A percentile compares a stretch with the other conserved stretches of the same genome.
Conservation (phyloP, 257 asterid species). For the Solanum gracilifrons region DNA sequence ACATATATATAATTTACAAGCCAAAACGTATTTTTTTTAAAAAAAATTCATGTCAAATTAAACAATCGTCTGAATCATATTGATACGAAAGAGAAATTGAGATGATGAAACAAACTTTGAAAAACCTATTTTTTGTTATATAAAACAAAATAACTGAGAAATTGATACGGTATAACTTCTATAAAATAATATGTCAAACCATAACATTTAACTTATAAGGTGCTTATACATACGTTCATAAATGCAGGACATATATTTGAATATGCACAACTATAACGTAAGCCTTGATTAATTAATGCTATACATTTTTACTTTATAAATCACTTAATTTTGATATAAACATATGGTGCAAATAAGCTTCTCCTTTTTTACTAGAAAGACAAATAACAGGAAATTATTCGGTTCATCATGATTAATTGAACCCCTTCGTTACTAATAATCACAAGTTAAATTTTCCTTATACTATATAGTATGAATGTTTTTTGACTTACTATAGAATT, state of each 20-base stretch:
- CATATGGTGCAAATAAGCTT: too few relatives aligned
- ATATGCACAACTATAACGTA: background rate
- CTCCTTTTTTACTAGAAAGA: background rate
- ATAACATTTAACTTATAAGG: background rate
- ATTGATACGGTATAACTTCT: too few relatives aligned
- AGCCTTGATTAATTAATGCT: too few relatives aligned
- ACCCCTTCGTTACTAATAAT: background rate
- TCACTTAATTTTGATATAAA: background rate
- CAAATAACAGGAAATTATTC: background rate
- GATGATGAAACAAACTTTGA: too few relatives aligned
- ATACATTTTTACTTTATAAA: background rate
- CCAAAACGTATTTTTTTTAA: too few relatives aligned
- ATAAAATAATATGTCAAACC: too few relatives aligned
- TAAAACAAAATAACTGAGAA: too few relatives aligned
- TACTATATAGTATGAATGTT: background rate
- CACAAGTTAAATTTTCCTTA: background rate
- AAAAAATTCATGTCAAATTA: too few relatives aligned
- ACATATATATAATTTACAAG: too few relatives aligned
- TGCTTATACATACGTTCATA: background rate
- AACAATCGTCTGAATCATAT: too few relatives aligned
- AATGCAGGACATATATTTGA: background rate
- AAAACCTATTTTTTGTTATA: too few relatives aligned
- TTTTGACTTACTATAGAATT: background rate
- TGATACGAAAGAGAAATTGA: too few relatives aligned
- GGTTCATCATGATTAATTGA: background rate